phyloP scores from a whole-genome alignment of 306 rosid genomes.

The Albizia julibrissin region DNA sequence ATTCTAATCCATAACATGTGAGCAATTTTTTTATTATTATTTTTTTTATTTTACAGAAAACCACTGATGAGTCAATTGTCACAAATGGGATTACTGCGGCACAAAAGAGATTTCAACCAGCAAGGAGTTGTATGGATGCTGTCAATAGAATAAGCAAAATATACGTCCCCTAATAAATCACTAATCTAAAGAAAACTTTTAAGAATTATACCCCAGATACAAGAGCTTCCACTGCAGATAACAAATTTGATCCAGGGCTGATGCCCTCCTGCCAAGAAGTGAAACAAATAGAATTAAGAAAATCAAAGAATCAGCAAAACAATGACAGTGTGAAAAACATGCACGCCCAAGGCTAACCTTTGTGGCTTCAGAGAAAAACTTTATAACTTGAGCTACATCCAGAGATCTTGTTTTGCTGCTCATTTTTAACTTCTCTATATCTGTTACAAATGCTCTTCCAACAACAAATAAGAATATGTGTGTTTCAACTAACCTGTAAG shows the following conservation, averaged over 20 bases:
- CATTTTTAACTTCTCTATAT: slow-evolving; percentile 90
- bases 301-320: slow-evolving; percentile 21
- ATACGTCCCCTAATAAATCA: slow-evolving; percentile 24
- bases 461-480: slow-evolving; percentile 98
- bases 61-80: background rate
- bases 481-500: slow-evolving; percentile 95
- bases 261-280: slow-evolving; percentile 74
- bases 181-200: slow-evolving; percentile 21
- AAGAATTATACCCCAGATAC: slow-evolving; percentile 81
- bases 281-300: slow-evolving; percentile 24
- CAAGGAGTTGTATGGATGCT: slow-evolving; percentile 11
- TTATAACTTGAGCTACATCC: slow-evolving; percentile 74
- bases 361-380: slow-evolving; percentile 79
- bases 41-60: slow-evolving; percentile 7
- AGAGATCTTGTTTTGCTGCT: slow-evolving; percentile 84
- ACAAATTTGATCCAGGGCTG: slow-evolving; percentile 95
- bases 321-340: slow-evolving; percentile 19
- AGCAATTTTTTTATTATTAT: slow-evolving; percentile 4
- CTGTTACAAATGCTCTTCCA: slow-evolving; percentile 99
- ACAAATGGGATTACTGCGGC: background rate
- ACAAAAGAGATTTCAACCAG: slow-evolving; percentile 5
- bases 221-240: slow-evolving; percentile 85
- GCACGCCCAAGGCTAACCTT: slow-evolving; percentile 59
- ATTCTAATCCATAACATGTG: background rate
- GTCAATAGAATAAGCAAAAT: background rate